phyloP scores from a whole-genome alignment of 1,284 basidiomycete species.

The Ganoderma lucidum region DNA sequence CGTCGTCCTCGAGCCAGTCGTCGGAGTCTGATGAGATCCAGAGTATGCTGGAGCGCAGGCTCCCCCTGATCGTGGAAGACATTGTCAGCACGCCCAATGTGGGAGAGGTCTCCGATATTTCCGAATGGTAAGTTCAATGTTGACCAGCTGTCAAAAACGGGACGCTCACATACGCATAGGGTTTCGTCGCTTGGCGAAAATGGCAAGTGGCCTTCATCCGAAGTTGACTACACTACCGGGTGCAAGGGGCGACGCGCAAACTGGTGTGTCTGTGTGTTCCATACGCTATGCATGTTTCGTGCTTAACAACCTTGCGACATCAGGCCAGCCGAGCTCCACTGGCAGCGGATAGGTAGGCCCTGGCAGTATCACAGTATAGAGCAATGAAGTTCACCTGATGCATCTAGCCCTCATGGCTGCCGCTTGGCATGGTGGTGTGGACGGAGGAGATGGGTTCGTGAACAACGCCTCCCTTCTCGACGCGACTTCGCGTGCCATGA shows the following conservation, averaged over 20 bases:
- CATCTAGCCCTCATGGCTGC: slow-evolving; percentile 48
- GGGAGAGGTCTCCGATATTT: slow-evolving; percentile 22
- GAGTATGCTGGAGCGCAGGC: slow-evolving; percentile 29
- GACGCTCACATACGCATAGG: slow-evolving; percentile 41
- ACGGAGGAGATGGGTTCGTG: slow-evolving; percentile 47
- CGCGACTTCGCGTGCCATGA: slow-evolving; percentile 59
- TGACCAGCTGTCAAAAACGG: not conserved
- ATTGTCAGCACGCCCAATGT: slow-evolving; percentile 10
- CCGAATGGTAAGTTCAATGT: slow-evolving; percentile 29
- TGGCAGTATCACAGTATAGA: not conserved
- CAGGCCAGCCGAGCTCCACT: slow-evolving; percentile 65
- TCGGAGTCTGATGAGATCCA: slow-evolving; percentile 23
- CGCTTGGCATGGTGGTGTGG: slow-evolving; percentile 62
- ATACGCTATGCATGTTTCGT: not conserved
- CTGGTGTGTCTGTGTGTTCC: slow-evolving; percentile 47
- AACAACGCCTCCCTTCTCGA: slow-evolving; percentile 47
- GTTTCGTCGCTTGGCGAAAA: slow-evolving; percentile 50
- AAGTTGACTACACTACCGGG: slow-evolving; percentile 65
- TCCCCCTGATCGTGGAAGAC: slow-evolving; percentile 16
- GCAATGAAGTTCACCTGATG: not conserved
- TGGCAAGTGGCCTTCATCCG: slow-evolving; percentile 62
- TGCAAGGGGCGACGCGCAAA: slow-evolving; percentile 67
- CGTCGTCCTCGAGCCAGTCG: not conserved
- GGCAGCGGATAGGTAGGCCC: slow-evolving; percentile 62
- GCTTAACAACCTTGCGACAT: not conserved